A percentile compares a stretch with the other conserved stretches of the same genome.
These are phyloP conservation scores for Saccharomycopsis malanga DNA, from an alignment of 805 yeast genomes.

Conservation along the genomic window DNA sequence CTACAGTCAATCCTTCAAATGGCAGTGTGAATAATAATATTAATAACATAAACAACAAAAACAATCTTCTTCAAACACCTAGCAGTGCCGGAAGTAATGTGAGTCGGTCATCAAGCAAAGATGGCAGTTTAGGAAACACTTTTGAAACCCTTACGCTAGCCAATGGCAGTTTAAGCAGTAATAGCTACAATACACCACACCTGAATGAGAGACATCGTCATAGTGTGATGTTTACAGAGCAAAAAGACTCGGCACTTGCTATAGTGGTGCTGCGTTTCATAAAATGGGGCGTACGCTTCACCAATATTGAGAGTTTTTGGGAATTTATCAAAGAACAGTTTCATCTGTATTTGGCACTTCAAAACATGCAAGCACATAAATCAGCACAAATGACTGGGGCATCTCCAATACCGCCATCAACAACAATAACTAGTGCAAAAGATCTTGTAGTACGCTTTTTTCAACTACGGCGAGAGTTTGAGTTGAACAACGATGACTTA, in stretches of 20 bases:
- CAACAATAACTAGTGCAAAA: not conserved
- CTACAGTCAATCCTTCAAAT: no score
- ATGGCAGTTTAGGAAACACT: no score
- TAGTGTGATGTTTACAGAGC: not conserved
- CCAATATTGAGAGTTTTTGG: conserved; percentile 3
- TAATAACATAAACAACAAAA: no score
- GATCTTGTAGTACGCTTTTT: not conserved
- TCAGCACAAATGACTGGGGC: not conserved
- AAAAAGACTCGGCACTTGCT: not conserved
- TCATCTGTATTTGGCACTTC: not conserved
- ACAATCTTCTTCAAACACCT: no score
- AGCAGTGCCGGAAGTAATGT: no score
- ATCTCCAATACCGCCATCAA: not conserved
- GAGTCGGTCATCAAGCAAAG: no score
- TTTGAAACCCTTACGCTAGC: no score
- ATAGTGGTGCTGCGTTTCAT: conserved; percentile 1
- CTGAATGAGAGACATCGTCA: no score
- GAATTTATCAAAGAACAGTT: conserved; percentile 4
- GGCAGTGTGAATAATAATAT: no score
- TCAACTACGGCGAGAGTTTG: not conserved
- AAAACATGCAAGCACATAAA: not conserved
- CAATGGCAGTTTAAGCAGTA: no score
- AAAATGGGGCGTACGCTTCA: not conserved
- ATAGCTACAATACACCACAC: no score
- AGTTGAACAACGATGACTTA: not conserved